Base-by-base conservation (phyloP, 2,329 filamentous ascomycete species). In the Aureobasidium sp. region DNA sequence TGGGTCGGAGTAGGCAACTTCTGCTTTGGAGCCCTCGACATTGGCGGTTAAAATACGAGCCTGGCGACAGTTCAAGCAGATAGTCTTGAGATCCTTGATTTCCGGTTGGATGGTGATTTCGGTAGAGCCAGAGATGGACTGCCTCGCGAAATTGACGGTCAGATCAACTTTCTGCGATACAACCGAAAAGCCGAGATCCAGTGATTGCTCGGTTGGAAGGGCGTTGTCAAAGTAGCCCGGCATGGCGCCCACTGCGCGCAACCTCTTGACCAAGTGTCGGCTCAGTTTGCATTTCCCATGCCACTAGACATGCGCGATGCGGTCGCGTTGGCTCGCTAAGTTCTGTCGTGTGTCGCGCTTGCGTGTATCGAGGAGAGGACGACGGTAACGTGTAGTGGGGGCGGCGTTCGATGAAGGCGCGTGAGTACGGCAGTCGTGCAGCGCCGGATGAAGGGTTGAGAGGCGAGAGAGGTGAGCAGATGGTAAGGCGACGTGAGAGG, bases 81-180 rank as follows among this genome's bases (percentile, higher is more conserved):
- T 78, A 27, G 76, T 73, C 63, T 76, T 78, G 59, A 87, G 74
- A 36, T 84, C 79, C 64, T 78, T 78, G 63, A 78, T 76, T 62
- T 82, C 78, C 25, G 86, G 86, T 67, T 88, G 86, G 59, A 97
- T 85, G 34, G 87, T 88, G 67, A 99, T 88, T 67, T 92, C 88
- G 9, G 89, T 90, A 65, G 84, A 87, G 55, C 94, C 94, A 64
- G 83, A 86, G 69, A 97, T 77, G 69, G 81, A 83, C 74, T 86
- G 87, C 59, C 83, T 84, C 66, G 83, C 81, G 72, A 99, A 95
- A 76, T 96, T 89, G 71, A 99, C 81, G 69, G 97, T 92, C 63
- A 99, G 80, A 69, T 91, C 87, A 54, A 99, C 87, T 72, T 90
- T 89, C 76, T 97, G 93, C 75, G 91, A 88, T 60, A 90, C 81